phyloP scores from a whole-genome alignment of 116 monocot species.

The Thalassia testudinum region DNA sequence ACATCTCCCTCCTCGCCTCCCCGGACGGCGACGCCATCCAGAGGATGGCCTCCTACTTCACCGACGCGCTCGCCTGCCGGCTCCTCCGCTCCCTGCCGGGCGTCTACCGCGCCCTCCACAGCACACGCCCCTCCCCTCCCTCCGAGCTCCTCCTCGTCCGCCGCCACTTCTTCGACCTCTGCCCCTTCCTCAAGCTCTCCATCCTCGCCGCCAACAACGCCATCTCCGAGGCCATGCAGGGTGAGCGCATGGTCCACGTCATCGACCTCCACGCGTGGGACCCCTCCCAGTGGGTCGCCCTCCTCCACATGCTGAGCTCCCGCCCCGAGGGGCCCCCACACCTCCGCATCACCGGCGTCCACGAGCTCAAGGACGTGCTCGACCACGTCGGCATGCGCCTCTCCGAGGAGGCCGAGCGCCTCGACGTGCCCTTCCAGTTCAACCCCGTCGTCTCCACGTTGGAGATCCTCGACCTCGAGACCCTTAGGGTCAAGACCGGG shows the following conservation, averaged over 20 bases:
- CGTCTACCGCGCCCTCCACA: slow-evolving; percentile 34
- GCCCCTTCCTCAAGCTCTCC: slow-evolving; percentile 57
- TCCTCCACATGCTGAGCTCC: slow-evolving; percentile 42
- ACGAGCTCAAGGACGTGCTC: slow-evolving; percentile 34
- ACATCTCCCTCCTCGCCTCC: slow-evolving; percentile 48
- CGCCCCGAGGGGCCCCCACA: slow-evolving; percentile 66
- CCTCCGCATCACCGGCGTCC: slow-evolving; percentile 58
- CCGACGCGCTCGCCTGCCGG: slow-evolving; percentile 53
- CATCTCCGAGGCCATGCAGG: slow-evolving; percentile 68
- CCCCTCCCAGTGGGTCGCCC: slow-evolving; percentile 54
- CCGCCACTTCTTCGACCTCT: slow-evolving; percentile 49
- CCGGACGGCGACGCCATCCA: slow-evolving; percentile 68
- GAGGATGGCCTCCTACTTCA: slow-evolving; percentile 55
- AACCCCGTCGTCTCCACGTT: slow-evolving; percentile 31
- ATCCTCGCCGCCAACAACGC: slow-evolving; percentile 49
- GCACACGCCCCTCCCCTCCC: slow-evolving; percentile 8
- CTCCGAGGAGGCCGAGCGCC: slow-evolving; percentile 60
- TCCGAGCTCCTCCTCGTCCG: slow-evolving; percentile 15
- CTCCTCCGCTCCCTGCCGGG: slow-evolving; percentile 48
- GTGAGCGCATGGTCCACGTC: slow-evolving; percentile 60
- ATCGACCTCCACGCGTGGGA: slow-evolving; percentile 56
- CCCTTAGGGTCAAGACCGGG: slow-evolving; percentile 58
- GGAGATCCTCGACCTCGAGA: slow-evolving; percentile 31
- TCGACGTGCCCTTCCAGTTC: slow-evolving; percentile 78
- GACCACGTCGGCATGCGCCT: slow-evolving; percentile 25